Base-by-base conservation (phyloP, 2,329 filamentous ascomycete species). In the Colletotrichum zoysiae region DNA sequence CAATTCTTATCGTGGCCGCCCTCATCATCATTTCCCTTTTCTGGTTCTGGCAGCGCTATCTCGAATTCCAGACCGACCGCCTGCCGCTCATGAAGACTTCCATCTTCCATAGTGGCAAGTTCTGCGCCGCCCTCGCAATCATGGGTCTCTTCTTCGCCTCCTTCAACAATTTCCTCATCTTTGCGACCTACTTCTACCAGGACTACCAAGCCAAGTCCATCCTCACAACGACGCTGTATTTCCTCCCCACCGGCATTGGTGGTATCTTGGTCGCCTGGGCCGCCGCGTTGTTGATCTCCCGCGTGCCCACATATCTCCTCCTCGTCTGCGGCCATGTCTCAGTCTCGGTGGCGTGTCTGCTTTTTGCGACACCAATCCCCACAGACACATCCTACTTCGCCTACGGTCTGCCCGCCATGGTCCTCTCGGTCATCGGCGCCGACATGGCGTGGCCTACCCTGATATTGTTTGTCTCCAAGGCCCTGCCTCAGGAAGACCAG, bases 161-260 rank as follows among this genome's bases (percentile, higher is more conserved):
- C 2, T 93, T 93, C 81, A 92, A 91, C 81, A 90, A 91, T 78
- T 92, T 87, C 75, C 81, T 92, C 50, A 84, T 93, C 72, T 92
- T 87, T 75, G 87, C 90, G 1, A 93, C 91, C 5, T 93, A 91
- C 79, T 92, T 89, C 80, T 93, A 89, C 79, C 91, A 93, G 79
- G 86, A 91, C 74, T 93, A 88, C 77, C 90, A 91, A 75, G 87
- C 86, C 0, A 84, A 90, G 1, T 85, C 84, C 0, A 83, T 90
- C 0, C 82, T 93, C n/a, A 87, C 92, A 74, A 93, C 91, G 0
- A 92, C 90, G 16, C 78, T 93, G 11, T 89, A 90, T 3, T 93
- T 93, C 78, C 84, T 93, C 11, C 91, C 91, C 0, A 91, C 88
- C 0, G 91, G 91, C 12, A 83, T 91, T 0, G 84, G 83, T 9